Conservation (phyloP, 371 early-diverging fungal genomes). For the Actinomortierella ambigua region DNA sequence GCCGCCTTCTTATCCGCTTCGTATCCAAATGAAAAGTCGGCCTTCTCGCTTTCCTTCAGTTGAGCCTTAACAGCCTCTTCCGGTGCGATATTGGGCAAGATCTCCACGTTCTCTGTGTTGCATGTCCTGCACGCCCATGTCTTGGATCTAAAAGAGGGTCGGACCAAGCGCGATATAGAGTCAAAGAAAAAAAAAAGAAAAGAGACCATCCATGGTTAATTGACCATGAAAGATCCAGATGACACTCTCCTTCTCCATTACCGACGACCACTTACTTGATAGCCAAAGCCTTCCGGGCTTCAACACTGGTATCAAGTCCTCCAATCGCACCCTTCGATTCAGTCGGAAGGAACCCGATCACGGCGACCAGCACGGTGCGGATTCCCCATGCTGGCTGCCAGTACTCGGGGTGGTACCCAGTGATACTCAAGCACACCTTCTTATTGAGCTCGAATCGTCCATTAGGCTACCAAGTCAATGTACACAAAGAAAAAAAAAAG, state of each 20-base stretch:
- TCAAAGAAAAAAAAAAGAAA: background rate
- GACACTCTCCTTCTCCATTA: too few relatives aligned
- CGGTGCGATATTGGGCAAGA: conserved; percentile 38
- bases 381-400: conserved; percentile 97
- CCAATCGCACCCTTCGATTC: conserved; percentile 87
- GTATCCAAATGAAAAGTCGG: conserved; percentile 45
- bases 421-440: conserved; percentile 92
- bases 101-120: conserved; percentile 17
- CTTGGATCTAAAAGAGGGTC: conserved; percentile 21
- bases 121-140: conserved; percentile 38
- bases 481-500: conserved; percentile 1
- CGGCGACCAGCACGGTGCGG: conserved; percentile 85
- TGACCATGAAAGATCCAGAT: too few relatives aligned
- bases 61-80: conserved; percentile 37
- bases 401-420: conserved; percentile 91
- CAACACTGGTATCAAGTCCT: conserved; percentile 74
- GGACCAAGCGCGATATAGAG: background rate
- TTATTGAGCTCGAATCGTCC: conserved; percentile 91
- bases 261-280: conserved; percentile 47
- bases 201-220: background rate
- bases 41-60: conserved; percentile 34
- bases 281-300: conserved; percentile 70
- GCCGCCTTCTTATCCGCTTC: conserved; percentile 35
- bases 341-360: conserved; percentile 79
- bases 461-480: conserved; percentile 61